Conservation (phyloP, 805 yeast genomes). For the Suhomyces canberraensis region DNA sequence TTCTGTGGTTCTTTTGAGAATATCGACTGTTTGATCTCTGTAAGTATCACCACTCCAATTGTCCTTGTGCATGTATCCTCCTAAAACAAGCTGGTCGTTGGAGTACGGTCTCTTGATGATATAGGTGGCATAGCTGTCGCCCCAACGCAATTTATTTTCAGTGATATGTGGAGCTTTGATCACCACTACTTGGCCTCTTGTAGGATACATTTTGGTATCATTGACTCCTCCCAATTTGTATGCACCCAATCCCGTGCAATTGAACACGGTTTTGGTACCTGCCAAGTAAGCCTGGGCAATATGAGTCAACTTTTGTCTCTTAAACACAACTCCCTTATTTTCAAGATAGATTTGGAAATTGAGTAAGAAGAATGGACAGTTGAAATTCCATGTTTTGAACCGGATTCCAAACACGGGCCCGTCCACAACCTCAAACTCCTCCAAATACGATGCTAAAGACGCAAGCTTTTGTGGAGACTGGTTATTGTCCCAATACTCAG, state of each 20-base stretch:
- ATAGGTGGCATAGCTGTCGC: conserved; percentile 58
- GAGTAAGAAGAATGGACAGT: conserved; percentile 60
- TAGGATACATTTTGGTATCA: conserved; percentile 63
- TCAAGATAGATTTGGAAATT: conserved; percentile 45
- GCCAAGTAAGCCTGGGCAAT: conserved; percentile 51
- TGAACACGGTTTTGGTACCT: conserved; percentile 52
- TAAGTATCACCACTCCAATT: conserved; percentile 62
- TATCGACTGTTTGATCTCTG: conserved; percentile 56
- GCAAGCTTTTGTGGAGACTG: conserved; percentile 47
- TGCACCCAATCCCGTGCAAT: conserved; percentile 78
- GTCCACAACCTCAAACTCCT: conserved; percentile 40
- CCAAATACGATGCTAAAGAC: conserved; percentile 48
- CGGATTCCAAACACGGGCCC: conserved; percentile 57
- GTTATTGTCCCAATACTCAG: conserved; percentile 54
- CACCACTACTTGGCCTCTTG: conserved; percentile 78
- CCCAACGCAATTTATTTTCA: conserved; percentile 61
- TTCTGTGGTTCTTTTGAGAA: conserved; percentile 54
- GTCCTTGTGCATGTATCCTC: conserved; percentile 68
- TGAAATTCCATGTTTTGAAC: conserved; percentile 65
- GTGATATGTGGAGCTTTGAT: conserved; percentile 65
- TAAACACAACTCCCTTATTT: conserved; percentile 49
- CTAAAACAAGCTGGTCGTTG: conserved; percentile 64
- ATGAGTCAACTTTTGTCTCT: conserved; percentile 46
- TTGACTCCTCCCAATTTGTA: conserved; percentile 58
- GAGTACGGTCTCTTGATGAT: conserved; percentile 70